Percentiles rank a stretch among this genome's conserved stretches.
Conservation (phyloP, 164 flowering plant genomes). For the Warburgia ugandensis region DNA sequence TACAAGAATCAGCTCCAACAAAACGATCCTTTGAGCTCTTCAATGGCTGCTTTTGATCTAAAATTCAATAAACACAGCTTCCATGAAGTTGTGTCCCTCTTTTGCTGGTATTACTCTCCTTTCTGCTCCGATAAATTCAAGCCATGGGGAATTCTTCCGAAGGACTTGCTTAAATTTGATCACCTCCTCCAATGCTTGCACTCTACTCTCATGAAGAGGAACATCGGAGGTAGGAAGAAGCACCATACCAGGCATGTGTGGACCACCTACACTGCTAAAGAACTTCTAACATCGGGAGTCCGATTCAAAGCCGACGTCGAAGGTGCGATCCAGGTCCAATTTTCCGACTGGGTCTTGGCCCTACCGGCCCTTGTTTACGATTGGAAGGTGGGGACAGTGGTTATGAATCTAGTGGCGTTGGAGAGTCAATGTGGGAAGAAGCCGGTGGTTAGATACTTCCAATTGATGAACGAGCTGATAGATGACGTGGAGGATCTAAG, state of each 20-base stretch:
- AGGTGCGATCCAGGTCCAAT: neutral
- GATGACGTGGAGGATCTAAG: constrained; percentile 7
- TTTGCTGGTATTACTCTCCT: constrained; percentile 11
- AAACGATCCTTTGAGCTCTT: neutral
- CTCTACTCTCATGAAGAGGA: neutral
- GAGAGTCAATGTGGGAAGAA: neutral
- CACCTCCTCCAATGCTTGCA: constrained; percentile 11
- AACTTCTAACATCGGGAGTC: neutral
- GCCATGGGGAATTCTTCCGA: neutral
- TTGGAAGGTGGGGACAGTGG: constrained; percentile 8
- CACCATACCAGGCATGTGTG: too few relatives aligned
- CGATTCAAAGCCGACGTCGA: neutral
- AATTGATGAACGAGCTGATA: constrained; percentile 9
- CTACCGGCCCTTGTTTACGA: constrained; percentile 7
- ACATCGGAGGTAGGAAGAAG: too few relatives aligned
- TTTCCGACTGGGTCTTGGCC: neutral
- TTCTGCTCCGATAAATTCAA: neutral
- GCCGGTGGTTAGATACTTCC: constrained; percentile 7
- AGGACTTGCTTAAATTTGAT: neutral
- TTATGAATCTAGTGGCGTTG: constrained; percentile 3
- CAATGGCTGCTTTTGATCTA: neutral
- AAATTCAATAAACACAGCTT: neutral
- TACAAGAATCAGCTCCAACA: neutral
- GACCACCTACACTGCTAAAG: neutral
- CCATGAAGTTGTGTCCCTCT: neutral